Evolutionary conservation across 179 eudicot species (phyloP), one percentile per base, ranked within the genome.

Genomic region (Spergularia azorica): DNA sequence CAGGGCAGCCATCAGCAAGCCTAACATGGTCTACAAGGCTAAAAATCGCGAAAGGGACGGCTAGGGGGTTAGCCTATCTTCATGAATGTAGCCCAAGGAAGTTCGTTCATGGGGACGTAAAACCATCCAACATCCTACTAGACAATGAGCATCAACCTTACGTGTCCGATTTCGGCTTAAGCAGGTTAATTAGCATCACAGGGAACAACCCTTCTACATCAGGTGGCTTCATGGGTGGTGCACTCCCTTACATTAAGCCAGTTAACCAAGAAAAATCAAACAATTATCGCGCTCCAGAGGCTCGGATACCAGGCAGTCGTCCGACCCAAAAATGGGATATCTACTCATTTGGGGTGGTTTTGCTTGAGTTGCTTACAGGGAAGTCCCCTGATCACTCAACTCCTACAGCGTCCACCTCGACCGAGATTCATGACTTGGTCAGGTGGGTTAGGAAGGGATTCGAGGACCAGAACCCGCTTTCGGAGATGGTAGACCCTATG

Each of bases 31-130:
- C 91, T 72, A 84, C 81, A 32, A 84, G 97, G 81, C 77, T 95
- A 43, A 93, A 81, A 77, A 95, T 95, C 3, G 94, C 94, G 13
- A 93, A 91, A 79, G 99, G 97, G 41, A 74, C 90, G 17, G 97
- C 99, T 0, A 80, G 88, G 17, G 99, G 99, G 58, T 83, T 95
- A 71, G 99, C 99, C 61, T 93, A 93, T 74, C 87, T 95, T 15
- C 99, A 95, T 43, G 99, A 95, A 88, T 95, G 99, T 70, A 95
- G 99, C 77, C 99, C 99, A 0, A 76, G 99, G 65, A 95, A 95
- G 81, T 95, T 90, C 64, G 94, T 95, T 57, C 99, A 95, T 54
- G 97, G 96, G 18, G 94, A 93, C 78, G 65, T 95, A 54, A 95
- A 93, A 48, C 99, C 99, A 6, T 89, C 97, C 20, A 95, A 95